Evolutionary conservation across 1,139 yeast genomes (phyloP), one percentile per base, ranked within the genome.

Genomic region (Ashbya aceris): DNA sequence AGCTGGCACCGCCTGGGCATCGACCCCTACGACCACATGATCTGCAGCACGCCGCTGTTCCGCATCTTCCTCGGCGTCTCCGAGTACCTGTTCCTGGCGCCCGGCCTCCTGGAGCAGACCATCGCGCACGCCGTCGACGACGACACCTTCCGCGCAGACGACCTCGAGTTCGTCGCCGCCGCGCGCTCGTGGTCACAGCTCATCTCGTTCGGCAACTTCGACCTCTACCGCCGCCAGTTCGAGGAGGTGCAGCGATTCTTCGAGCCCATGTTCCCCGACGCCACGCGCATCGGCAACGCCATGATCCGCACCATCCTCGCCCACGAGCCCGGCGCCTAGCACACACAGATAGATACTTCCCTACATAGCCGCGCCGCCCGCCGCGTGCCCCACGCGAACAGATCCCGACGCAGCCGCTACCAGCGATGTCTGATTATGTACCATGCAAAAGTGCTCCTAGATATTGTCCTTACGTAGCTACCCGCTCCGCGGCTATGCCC

Each of bases 1-100:
- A 82, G 94, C 57, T 91, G 98, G 98, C 74, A 73, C 55, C 79
- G 80, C 50, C 66, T 86, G 39, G 83, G 83, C 1, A 86, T 91
- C 36, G 79, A 83, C 14, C 98, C 98, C 1, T 89, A 91, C 57
- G 96, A 89, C 59, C 98, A 91, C 62, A 89, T 89, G 66, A 89
- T 91, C 49, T 91, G 98, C 60, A 86, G 96, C 1, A 91, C 98
- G 0, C 98, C 98, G 31, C 56, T 82, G 30, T 91, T 89, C 61
- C 73, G 98, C 58, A 86, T 91, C 36, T 86, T 93, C 65, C 70
- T 91, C 40, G 98, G 97, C 33, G 97, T 91, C 14, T 79, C 95
- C 0, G 97, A 91, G 58, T 89, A 86, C 59, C 67, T 91, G 29
- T 91, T 91, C 60, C 79, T 95, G 55, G 77, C 89, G 0, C 91